Conservation (phyloP, 192 early-diverging fungal species). For the Coemansia aciculifera region DNA sequence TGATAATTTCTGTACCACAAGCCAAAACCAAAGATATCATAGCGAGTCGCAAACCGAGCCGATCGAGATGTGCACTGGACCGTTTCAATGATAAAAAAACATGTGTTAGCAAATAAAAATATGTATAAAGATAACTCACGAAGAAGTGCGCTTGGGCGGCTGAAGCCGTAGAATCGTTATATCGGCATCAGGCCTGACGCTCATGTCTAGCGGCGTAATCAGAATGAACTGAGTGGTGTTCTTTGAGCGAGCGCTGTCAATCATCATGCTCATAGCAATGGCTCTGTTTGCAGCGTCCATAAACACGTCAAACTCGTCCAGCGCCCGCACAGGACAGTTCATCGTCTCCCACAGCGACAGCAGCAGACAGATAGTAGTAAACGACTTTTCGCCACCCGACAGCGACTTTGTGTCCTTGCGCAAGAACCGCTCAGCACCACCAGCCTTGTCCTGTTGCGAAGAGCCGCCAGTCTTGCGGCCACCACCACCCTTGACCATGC, state of each 20-base stretch:
- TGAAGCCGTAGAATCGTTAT: slow-evolving; percentile 58
- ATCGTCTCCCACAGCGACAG: slow-evolving; percentile 93
- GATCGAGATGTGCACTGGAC: background rate
- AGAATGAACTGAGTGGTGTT: slow-evolving; percentile 87
- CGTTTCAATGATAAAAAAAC: too few species aligned
- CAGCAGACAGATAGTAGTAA: slow-evolving; percentile 90
- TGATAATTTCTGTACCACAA: background rate
- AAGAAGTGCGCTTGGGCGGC: slow-evolving; percentile 50
- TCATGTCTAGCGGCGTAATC: slow-evolving; percentile 94
- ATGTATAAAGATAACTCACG: background rate
- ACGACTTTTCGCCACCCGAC: slow-evolving; percentile 98
- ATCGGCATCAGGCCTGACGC: slow-evolving; percentile 53
- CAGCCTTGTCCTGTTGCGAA: slow-evolving; percentile 5
- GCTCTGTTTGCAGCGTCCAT: slow-evolving; percentile 97
- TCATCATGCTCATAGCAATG: slow-evolving; percentile 86
- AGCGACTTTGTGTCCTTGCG: slow-evolving; percentile 87
- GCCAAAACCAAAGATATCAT: background rate
- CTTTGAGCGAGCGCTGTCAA: slow-evolving; percentile 73
- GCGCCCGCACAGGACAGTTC: slow-evolving; percentile 83
- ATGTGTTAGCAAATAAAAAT: background rate
- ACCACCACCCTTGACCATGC: background rate
- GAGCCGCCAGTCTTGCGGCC: slow-evolving; percentile 5
- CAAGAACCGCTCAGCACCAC: slow-evolving; percentile 18
- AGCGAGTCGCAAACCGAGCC: slow-evolving; percentile 1
- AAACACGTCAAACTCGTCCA: slow-evolving; percentile 99